phyloP scores from a whole-genome alignment of 2,329 filamentous ascomycete species.

The Colletotrichum sp. region DNA sequence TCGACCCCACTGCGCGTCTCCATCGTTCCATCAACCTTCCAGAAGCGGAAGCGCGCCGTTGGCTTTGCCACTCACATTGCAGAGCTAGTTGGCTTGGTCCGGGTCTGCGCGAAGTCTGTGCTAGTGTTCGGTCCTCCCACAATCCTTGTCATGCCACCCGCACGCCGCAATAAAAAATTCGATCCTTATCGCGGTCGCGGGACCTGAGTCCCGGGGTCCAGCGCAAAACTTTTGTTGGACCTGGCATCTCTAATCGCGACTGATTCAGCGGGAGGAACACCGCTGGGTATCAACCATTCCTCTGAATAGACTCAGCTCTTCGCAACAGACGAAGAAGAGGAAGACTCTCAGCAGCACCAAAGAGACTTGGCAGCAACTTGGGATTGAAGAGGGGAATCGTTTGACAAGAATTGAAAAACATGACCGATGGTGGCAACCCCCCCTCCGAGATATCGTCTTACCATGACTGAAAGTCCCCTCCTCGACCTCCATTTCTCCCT shows the following conservation, averaged over 20 bases:
- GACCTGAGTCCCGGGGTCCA: neutral
- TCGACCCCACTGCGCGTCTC: constrained; percentile 2
- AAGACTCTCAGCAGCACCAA: neutral
- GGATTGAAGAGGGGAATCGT: neutral
- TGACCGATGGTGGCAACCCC: neutral
- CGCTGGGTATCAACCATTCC: neutral
- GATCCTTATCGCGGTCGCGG: constrained; percentile 7
- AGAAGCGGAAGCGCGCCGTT: constrained; percentile 27
- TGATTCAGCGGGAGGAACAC: neutral
- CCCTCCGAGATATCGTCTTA: neutral
- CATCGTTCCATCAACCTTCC: constrained; percentile 30
- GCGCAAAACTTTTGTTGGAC: neutral
- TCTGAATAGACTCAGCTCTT: neutral
- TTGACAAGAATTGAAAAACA: neutral
- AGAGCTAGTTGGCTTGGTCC: constrained; percentile 12
- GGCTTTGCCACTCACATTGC: constrained; percentile 20
- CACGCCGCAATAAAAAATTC: neutral
- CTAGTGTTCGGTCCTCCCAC: neutral
- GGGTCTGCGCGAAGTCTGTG: neutral
- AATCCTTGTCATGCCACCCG: constrained; percentile 8
- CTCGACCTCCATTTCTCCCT: neutral
- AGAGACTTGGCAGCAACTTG: neutral
- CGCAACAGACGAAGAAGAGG: neutral
- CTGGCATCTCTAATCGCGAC: neutral
- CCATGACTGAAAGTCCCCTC: neutral